A percentile compares a stretch with the other conserved stretches of the same genome.
phyloP scores from a whole-genome alignment of 1,284 basidiomycete genomes.

The Tilletiopsis washingtonensis region DNA sequence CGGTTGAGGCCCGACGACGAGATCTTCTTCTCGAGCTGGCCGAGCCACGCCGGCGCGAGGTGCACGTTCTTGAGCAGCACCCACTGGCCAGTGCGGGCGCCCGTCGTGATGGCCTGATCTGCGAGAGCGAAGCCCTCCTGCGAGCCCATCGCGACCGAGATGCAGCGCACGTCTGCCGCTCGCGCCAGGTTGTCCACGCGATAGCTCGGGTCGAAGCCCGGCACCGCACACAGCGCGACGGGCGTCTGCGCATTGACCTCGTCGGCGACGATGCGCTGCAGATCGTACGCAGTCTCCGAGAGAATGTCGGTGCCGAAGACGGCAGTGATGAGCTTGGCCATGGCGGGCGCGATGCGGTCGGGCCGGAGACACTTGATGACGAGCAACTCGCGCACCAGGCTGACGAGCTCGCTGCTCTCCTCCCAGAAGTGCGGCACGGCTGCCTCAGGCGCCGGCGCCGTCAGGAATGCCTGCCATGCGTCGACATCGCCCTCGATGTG shows the following conservation, averaged over 20 bases:
- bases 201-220: constrained; percentile 43
- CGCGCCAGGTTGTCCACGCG: constrained; percentile 39
- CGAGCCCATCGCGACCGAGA: constrained; percentile 43
- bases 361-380: constrained; percentile 83
- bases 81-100: constrained; percentile 38
- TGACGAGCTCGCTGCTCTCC: constrained; percentile 49
- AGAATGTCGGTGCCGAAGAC: constrained; percentile 77
- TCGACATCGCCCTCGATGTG: constrained; percentile 61
- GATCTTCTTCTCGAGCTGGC: constrained; percentile 43
- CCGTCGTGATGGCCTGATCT: constrained; percentile 40
- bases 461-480: constrained; percentile 70
- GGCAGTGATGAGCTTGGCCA: constrained; percentile 62
- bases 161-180: constrained; percentile 23
- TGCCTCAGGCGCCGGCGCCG: constrained; percentile 64
- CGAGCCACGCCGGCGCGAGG: constrained; percentile 41
- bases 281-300: constrained; percentile 17
- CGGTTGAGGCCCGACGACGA: constrained; percentile 32
- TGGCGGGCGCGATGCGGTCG: constrained; percentile 75
- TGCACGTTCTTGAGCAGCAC: constrained; percentile 46
- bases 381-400: constrained; percentile 66
- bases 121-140: constrained; percentile 41
- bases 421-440: constrained; percentile 64
- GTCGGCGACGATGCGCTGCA: constrained; percentile 23
- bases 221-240: constrained; percentile 41
- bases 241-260: constrained; percentile 35